Percentiles rank a stretch among this genome's conserved stretches.
Evolutionary conservation across 371 early-diverging fungal genomes (phyloP).

Genomic region (Mucor circinelloides): DNA sequence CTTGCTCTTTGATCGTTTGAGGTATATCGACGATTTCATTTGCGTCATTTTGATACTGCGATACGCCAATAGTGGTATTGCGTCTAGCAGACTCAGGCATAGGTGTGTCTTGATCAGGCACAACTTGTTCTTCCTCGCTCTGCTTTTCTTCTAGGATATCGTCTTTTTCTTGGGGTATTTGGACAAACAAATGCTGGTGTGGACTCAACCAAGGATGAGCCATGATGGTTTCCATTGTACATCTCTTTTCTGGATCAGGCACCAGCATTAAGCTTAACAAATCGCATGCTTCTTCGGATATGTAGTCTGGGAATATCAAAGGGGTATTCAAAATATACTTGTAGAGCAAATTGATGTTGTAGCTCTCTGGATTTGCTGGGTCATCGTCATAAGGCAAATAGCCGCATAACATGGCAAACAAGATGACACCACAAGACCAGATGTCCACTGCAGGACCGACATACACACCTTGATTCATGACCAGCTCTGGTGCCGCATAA

Average conservation of each 20-base stretch:
- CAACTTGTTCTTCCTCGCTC: background rate
- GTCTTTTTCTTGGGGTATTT: slow-evolving; percentile 14
- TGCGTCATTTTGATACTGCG: background rate
- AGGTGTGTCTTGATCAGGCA: slow-evolving; percentile 12
- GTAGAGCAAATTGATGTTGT: slow-evolving; percentile 95
- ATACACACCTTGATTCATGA: slow-evolving; percentile 96
- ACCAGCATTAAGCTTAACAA: slow-evolving; percentile 91
- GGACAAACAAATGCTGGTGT: slow-evolving; percentile 36
- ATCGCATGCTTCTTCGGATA: slow-evolving; percentile 78
- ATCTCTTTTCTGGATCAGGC: slow-evolving; percentile 86
- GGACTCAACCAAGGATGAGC: slow-evolving; percentile 71
- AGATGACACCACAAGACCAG: slow-evolving; percentile 95
- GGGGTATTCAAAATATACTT: slow-evolving; percentile 93
- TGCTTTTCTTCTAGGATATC: slow-evolving; percentile 8
- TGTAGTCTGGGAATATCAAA: slow-evolving; percentile 89
- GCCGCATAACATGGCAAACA: slow-evolving; percentile 97
- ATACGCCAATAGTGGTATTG: slow-evolving; percentile 15
- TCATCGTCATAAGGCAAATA: slow-evolving; percentile 99
- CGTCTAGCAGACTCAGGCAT: slow-evolving; percentile 4
- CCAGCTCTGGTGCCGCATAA: slow-evolving; percentile 98
- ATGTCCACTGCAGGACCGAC: slow-evolving; percentile 97
- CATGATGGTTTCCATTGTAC: slow-evolving; percentile 87
- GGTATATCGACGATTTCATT: background rate
- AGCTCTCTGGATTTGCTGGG: slow-evolving; percentile 94
- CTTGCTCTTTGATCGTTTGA: slow-evolving; percentile 6